Conservation (phyloP, 2,329 filamentous ascomycete species). For the Diplocarpon mali region DNA sequence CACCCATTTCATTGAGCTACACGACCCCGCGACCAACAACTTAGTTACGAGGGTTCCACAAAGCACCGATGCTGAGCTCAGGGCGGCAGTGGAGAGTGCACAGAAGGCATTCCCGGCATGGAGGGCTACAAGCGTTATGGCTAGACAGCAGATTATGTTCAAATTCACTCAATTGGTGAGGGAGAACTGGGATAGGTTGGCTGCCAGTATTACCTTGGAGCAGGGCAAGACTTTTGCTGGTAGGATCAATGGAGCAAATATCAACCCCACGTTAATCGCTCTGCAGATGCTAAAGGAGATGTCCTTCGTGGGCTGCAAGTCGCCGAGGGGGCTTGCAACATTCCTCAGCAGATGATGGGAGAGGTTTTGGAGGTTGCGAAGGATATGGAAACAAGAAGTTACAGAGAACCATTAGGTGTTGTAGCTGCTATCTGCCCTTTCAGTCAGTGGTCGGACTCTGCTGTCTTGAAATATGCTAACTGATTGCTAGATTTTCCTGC, state of each 20-base stretch:
- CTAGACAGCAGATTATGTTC: conserved; percentile 79
- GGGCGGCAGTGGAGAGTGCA: conserved; percentile 63
- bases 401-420: conserved; percentile 71
- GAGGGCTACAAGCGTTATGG: conserved; percentile 60
- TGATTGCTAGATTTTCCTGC: conserved; percentile 61
- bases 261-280: conserved; percentile 3
- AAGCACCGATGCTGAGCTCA: conserved; percentile 67
- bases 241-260: conserved; percentile 7
- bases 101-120: conserved; percentile 65
- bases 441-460: conserved; percentile 40
- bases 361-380: conserved; percentile 78
- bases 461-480: conserved; percentile 6
- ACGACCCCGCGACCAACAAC: conserved; percentile 79
- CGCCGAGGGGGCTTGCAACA: conserved; percentile 70
- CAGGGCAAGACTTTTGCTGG: conserved; percentile 76
- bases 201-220: conserved; percentile 76
- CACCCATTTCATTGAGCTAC: conserved; percentile 64
- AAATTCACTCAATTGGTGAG: conserved; percentile 69
- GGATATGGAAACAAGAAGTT: conserved; percentile 81
- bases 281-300: conserved; percentile 61
- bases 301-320: conserved; percentile 76
- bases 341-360: conserved; percentile 71
- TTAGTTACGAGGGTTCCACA: conserved; percentile 75
- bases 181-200: conserved; percentile 76
- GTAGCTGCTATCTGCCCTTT: conserved; percentile 80